Base-by-base conservation (phyloP, 2,329 filamentous ascomycete genomes). In the Leptographium galeiforme region DNA sequence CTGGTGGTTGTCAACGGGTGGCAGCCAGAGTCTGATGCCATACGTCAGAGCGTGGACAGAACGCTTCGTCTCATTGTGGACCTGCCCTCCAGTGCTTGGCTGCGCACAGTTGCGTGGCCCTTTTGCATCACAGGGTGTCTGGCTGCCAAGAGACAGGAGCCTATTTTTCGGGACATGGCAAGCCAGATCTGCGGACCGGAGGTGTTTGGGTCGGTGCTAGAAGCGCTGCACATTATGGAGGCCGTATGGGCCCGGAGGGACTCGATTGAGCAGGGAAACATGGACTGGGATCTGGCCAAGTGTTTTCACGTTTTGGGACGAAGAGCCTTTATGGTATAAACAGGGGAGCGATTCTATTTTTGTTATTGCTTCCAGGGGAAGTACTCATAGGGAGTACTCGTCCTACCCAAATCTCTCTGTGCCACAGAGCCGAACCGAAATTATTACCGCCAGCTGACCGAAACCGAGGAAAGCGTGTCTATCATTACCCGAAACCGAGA, bases 1-100 rank as follows among this genome's bases (percentile, higher is more conserved):
- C 63, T 67, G 13, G 70, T 75, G 5, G 72, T 77, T 19, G 65
- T 75, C 4, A 70, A 68, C 1, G 76, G 75, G 4, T 78, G 74
- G 75, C 73, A 75, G 56, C 73, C 74, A 0, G 67, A 49, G 36
- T 53, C 45, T 2, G 36, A 51, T 10, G 25, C 19, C 14, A 49
- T 57, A 2, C 56, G 59, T 36, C 52, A 55, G 2, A 60, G 57
- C 12, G 60, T 62, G 2, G 55, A 53, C 39, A 56, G 54, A 36
- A 57, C 53, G 13, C 41, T 62, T 13, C 54, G 55, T 12, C 56
- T 61, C 39, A 48, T 55, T 14, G 54, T 53, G 13, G 46, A 50
- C 6, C 56, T 65, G 16, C 63, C 62, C 19, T 61, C 58, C 11
- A 61, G 59, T 6, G 57, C 55, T 7, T 62, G 64, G 32, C 57